Evolutionary conservation across 2,329 filamentous ascomycete species (phyloP).

Genomic region (Sporothrix sp.): DNA sequence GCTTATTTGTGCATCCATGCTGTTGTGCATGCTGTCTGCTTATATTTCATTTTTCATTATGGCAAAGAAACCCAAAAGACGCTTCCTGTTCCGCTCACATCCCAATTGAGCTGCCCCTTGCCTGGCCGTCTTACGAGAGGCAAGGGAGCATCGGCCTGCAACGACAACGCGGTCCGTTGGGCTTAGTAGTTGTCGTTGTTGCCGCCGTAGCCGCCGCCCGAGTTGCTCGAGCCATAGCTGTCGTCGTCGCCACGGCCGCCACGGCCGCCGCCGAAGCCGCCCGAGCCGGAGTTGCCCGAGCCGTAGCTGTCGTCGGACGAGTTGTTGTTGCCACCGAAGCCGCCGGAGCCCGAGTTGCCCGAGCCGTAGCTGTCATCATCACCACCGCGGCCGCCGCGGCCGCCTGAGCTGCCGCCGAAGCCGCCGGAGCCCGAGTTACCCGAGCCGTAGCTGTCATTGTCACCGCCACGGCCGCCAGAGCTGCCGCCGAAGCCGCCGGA

Average conservation of each 20-base stretch:
- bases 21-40: neutral
- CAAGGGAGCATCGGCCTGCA: neutral
- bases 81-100: neutral
- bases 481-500: conserved; percentile 10
- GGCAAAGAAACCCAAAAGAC: neutral
- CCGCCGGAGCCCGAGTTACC: conserved; percentile 5
- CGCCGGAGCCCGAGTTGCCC: neutral
- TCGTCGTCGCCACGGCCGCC: neutral
- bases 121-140: neutral
- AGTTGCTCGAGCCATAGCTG: neutral
- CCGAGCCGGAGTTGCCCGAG: conserved; percentile 11
- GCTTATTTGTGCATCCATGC: too few species aligned
- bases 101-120: neutral
- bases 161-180: neutral
- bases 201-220: conserved; percentile 1
- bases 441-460: conserved; percentile 5
- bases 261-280: neutral
- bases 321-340: conserved; percentile 6
- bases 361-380: conserved; percentile 16
- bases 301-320: neutral
- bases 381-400: conserved; percentile 4
- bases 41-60: neutral
- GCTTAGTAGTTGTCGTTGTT: conserved; percentile 14
- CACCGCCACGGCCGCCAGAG: neutral
- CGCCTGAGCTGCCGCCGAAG: conserved; percentile 11